These are phyloP conservation scores for Haberlea rhodopensis DNA, from an alignment of 257 asterid species.

Conservation along the genomic window DNA sequence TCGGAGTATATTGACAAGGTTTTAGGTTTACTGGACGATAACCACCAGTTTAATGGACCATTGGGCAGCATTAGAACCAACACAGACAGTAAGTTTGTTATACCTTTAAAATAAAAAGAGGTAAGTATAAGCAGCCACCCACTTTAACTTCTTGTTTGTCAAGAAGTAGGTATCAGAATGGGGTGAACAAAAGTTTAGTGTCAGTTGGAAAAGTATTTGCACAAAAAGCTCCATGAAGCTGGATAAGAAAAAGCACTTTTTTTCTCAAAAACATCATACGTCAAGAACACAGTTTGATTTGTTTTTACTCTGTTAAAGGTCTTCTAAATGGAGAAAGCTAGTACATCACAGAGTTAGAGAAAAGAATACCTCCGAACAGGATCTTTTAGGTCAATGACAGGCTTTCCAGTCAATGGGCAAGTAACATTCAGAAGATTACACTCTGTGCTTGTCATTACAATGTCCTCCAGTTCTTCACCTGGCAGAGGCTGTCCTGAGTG, in stretches of 20 bases:
- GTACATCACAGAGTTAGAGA: slow-evolving; percentile 8
- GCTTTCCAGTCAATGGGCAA: slow-evolving; percentile 86
- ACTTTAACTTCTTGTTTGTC: background rate
- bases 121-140: background rate
- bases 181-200: background rate
- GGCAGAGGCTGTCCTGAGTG: slow-evolving; percentile 93
- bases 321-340: slow-evolving; percentile 14
- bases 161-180: background rate
- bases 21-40: background rate
- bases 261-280: slow-evolving; percentile 1
- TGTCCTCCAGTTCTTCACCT: slow-evolving; percentile 97
- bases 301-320: background rate
- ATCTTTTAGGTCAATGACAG: slow-evolving; percentile 63
- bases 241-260: background rate
- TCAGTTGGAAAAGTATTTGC: background rate
- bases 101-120: background rate
- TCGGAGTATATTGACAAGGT: slow-evolving; percentile 7
- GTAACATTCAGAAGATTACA: slow-evolving; percentile 55
- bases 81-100: background rate
- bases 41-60: background rate
- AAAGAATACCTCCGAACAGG: slow-evolving; percentile 77
- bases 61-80: slow-evolving; percentile 1
- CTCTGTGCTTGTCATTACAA: slow-evolving; percentile 82
- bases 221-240: background rate
- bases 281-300: background rate